phyloP scores from a whole-genome alignment of 1,284 basidiomycete species.

The Paramarasmius palmivorus region DNA sequence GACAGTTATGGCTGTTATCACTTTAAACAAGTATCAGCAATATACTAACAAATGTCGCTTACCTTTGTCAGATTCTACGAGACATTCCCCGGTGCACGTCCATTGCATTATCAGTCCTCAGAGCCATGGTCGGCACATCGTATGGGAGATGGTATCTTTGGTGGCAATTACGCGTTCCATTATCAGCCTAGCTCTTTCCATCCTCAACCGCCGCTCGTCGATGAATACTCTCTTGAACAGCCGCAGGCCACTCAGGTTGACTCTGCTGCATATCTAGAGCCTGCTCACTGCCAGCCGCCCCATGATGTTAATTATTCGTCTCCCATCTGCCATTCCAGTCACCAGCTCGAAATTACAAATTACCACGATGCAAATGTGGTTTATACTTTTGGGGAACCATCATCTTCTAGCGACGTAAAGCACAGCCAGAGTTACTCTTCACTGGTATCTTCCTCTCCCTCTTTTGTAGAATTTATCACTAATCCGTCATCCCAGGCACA shows the following conservation, averaged over 20 bases:
- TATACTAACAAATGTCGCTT: no score
- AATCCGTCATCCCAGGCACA: not conserved
- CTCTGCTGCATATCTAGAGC: not conserved
- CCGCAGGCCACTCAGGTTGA: not conserved
- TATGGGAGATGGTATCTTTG: not conserved
- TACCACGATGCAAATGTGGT: not conserved
- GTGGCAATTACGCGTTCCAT: not conserved
- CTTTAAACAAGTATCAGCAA: no score
- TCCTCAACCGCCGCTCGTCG: not conserved
- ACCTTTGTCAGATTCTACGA: not conserved
- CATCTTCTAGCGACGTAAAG: conserved; percentile 4
- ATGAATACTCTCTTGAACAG: not conserved
- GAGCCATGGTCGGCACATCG: not conserved
- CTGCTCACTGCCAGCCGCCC: not conserved
- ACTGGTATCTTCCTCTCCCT: not conserved
- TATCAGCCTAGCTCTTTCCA: not conserved
- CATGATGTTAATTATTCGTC: not conserved
- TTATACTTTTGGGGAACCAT: not conserved
- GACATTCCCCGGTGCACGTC: not conserved
- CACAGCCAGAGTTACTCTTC: not conserved
- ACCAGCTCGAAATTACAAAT: not conserved
- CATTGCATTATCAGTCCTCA: not conserved
- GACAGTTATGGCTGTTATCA: no score
- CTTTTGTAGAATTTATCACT: not conserved
- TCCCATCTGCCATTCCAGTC: not conserved